Evolutionary conservation across 768 basidiomycete genomes (phyloP), one percentile per base, ranked within the genome.

Genomic region (Melanogaster broomeanus): DNA sequence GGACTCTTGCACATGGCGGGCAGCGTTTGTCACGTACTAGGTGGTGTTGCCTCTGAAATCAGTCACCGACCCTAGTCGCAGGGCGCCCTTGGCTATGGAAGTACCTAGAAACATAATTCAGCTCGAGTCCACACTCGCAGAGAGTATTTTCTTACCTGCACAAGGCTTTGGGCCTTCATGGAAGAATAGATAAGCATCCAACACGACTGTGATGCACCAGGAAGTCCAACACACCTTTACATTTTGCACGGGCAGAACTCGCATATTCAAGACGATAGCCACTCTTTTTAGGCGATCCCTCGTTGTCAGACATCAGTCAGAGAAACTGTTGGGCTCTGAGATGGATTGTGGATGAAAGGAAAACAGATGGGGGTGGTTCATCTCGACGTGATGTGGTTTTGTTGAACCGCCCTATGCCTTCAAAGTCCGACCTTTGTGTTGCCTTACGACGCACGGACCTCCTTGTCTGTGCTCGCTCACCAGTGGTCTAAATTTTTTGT

Each of bases 191-290:
- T 66, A 43, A 68, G 58, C 47, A 54, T 48, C 54, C 41, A 42
- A 53, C 30, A 30, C 48, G 55, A 40, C 48, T 48, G 58, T 46
- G 61, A 56, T 61, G 55, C 27, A 40, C 6, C 25, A 18, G 40
- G 30, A 33, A 18, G 38, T 22, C 18, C 43, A 43, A 67, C 77
- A 45, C 53, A 87, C 89, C 90, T 76, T 88, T 90, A 74, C 89
- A 92, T 72, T 88, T 88, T 31, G 88, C 76, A 52, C 89, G 78
- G 52, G 72, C 76, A 50, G 82, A 84, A 40, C 71, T 53, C 45
- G 90, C 83, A 69, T 90, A 90, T 70, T 92, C 90, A 37, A 92
- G 74, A 59, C 90, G 83, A 73, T 92, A 92, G 54, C 85, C 85
- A 42, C 64, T 51, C 49, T 67, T 70, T 25, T 61, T 71, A 13